Evolutionary conservation across 148 eudicot genomes (phyloP), one percentile per base, ranked within the genome.

Genomic region (Bassia scoparia): DNA sequence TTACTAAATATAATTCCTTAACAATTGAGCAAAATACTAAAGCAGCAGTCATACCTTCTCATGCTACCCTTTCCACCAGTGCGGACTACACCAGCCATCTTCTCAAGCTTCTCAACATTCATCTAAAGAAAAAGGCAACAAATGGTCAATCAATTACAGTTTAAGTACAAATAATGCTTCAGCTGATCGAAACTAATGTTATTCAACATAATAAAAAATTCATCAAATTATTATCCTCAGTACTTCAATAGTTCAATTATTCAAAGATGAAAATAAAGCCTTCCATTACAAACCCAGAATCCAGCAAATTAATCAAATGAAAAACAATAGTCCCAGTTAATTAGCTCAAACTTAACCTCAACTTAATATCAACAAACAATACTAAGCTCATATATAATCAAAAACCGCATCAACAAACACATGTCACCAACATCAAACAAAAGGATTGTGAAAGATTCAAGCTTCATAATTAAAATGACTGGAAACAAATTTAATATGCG

Each of bases 61-160:
- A 88, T 59, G 80, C 88, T 88, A 55, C 92, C 93, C 87, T 89
- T 89, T 16, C 93, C 93, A 64, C 93, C 93, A 5, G 92, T 88
- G 79, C 92, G 89, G 43, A 88, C 92, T n/a, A 86, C 87, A 80
- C 92, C 90, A 33, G 92, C 92, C 92, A 88, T 88, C 87, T 88
- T 88, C 90, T 75, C 82, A 20, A 88, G 87, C 82, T 78, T 88
- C 82, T 88, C 92, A 61, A 83, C 87, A 83, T 88, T 88, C 92
- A 88, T 88, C 92, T 88, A 80, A 72, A 69, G 43, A 48, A 18
- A 37, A 5, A 72, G 23, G 27, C 48, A 69, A 33, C 8, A 24
- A 58, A 11, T 23, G 9, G 34, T 1, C 20, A 38, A 55, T 69
- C 31, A 53, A 11, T 17, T 41, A 27, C 12, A 20, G 4, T 17